phyloP scores from a whole-genome alignment of 768 basidiomycete species.

The Mycena epipterygia region DNA sequence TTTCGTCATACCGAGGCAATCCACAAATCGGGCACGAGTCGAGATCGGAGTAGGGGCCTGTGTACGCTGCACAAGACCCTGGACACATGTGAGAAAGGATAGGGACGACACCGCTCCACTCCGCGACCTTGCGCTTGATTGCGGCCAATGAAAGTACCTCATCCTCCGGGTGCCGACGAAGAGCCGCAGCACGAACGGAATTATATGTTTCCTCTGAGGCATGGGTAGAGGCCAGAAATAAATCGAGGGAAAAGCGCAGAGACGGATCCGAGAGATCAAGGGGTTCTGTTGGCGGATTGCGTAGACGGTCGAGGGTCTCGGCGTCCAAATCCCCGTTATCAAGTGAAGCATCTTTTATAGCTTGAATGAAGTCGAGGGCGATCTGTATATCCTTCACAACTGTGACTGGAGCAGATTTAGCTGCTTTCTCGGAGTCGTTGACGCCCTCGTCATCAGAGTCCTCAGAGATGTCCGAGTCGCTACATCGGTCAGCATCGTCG shows the following conservation, averaged over 20 bases:
- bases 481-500: too few relatives aligned
- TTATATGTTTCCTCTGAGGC: not conserved
- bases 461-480: too few relatives aligned
- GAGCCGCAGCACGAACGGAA: not conserved
- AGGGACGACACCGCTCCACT: conserved; percentile 37
- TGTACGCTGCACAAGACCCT: conserved; percentile 43
- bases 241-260: not conserved
- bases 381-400: too few relatives aligned
- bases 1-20: conserved; percentile 38
- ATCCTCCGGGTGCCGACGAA: not conserved
- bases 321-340: conserved; percentile 4
- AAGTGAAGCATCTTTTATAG: not conserved
- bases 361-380: conserved; percentile 9
- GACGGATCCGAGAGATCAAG: not conserved
- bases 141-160: not conserved
- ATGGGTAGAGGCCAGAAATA: not conserved
- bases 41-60: conserved; percentile 35
- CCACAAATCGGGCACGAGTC: conserved; percentile 43
- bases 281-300: not conserved
- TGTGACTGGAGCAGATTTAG: too few relatives aligned
- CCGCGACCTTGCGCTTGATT: conserved; percentile 13
- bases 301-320: not conserved
- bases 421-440: too few relatives aligned
- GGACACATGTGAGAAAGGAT: conserved; percentile 43
- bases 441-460: too few relatives aligned